Evolutionary conservation across 2,329 filamentous ascomycete genomes (phyloP).

Genomic region (Trichoderma koningii): DNA sequence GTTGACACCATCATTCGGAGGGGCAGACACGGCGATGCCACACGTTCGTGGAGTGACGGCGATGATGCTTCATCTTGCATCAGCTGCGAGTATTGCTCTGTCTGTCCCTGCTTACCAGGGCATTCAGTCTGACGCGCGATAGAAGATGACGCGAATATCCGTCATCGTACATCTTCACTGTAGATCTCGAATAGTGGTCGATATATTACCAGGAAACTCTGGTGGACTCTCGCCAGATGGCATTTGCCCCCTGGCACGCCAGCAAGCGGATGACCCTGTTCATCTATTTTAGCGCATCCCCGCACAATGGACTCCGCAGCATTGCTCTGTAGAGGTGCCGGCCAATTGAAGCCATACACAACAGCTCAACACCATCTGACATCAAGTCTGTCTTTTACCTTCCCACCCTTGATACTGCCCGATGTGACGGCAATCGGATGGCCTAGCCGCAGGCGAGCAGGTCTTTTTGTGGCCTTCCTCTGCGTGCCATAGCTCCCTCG

Average conservation of each 20-base stretch:
- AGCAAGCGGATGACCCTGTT: slow-evolving; percentile 6
- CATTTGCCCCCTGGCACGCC: slow-evolving; percentile 2
- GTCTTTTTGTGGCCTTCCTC: not conserved
- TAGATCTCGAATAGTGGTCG: slow-evolving; percentile 6
- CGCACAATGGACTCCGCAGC: slow-evolving; percentile 15
- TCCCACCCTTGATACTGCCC: not conserved
- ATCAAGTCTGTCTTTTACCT: not conserved
- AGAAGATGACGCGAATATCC: slow-evolving; percentile 3
- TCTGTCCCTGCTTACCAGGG: not conserved
- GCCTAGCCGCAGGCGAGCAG: slow-evolving; percentile 4
- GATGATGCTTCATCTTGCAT: not conserved
- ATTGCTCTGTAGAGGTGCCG: slow-evolving; percentile 7
- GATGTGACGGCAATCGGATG: slow-evolving; percentile 21
- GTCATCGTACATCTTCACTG: not conserved
- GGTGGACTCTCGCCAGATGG: slow-evolving; percentile 2
- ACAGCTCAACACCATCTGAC: slow-evolving; percentile 6
- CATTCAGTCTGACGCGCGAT: not conserved
- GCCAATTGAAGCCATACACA: not conserved
- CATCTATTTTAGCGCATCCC: slow-evolving; percentile 8
- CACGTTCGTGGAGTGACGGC: not conserved
- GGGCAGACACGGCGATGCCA: no score
- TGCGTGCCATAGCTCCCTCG: not conserved
- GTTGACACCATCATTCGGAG: slow-evolving; percentile 1
- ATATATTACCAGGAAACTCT: not conserved
- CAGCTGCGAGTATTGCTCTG: not conserved